Percentiles rank a stretch among this genome's conserved stretches.
Conservation (phyloP, 805 yeast species). For the Metschnikowia aberdeeniae region DNA sequence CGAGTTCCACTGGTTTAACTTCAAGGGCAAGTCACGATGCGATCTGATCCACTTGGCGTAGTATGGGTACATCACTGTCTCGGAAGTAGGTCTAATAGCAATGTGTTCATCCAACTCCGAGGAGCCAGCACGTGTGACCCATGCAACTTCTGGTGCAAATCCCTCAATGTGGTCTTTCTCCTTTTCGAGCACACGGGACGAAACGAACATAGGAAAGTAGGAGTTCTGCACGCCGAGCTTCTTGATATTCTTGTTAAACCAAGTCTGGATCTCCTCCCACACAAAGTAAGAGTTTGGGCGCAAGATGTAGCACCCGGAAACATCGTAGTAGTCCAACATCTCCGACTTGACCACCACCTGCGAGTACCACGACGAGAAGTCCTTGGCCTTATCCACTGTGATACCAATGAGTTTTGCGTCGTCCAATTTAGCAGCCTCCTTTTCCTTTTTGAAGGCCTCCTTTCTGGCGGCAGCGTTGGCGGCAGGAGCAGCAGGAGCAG, state of each 20-base stretch:
- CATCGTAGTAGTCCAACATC: slow-evolving; percentile 97
- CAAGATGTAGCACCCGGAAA: slow-evolving; percentile 96
- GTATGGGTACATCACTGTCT: slow-evolving; percentile 99
- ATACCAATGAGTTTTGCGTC: slow-evolving; percentile 94
- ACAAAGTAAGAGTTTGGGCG: slow-evolving; percentile 92
- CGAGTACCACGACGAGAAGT: slow-evolving; percentile 96
- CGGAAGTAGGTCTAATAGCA: slow-evolving; percentile 99
- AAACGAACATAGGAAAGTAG: slow-evolving; percentile 98
- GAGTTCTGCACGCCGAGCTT: slow-evolving; percentile 88
- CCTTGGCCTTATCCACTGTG: slow-evolving; percentile 87
- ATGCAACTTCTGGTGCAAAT: slow-evolving; percentile 99
- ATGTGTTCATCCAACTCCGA: slow-evolving; percentile 96
- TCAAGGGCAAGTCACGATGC: slow-evolving; percentile 94
- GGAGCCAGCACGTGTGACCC: slow-evolving; percentile 96
- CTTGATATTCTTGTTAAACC: slow-evolving; percentile 80
- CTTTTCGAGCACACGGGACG: slow-evolving; percentile 85
- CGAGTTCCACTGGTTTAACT: slow-evolving; percentile 98
- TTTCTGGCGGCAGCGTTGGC: slow-evolving; percentile 21
- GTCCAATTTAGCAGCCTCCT: slow-evolving; percentile 54
- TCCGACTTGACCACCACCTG: slow-evolving; percentile 96
- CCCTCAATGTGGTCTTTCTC: slow-evolving; percentile 99
- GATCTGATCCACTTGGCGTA: slow-evolving; percentile 99
- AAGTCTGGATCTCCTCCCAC: slow-evolving; percentile 92
- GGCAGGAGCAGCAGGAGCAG: slow-evolving; percentile 22
- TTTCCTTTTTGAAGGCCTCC: slow-evolving; percentile 33